Evolutionary conservation across 495 filamentous ascomycete genomes (phyloP), one percentile per base, ranked within the genome.

Genomic region (Neurospora sp.): DNA sequence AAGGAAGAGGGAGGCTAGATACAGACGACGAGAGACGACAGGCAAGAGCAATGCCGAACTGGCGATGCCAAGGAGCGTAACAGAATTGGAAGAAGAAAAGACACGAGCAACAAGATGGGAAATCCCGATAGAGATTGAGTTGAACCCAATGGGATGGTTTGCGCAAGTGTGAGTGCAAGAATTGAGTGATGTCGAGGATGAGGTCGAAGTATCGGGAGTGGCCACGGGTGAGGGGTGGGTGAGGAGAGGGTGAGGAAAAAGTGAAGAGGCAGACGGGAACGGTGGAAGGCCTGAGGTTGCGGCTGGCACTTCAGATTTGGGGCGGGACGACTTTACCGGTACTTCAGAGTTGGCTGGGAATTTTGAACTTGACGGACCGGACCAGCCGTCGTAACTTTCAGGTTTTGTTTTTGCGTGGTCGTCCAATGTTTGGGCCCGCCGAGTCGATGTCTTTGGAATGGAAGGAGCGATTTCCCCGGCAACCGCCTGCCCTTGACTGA

Each of bases 281-380:
- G 42, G 73, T 74, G 73, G 73, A 72, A 39, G 28, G 24, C 21
- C 48, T 59, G 15, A 34, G 54, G 54, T 28, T 66, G 54, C 54
- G 54, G 54, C 28, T 66, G 54, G 54, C 54, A 66, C 54, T 66
- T 66, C 15, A 66, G 28, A 66, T 66, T 66, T 62, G 24, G 54
- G 24, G 24, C 28, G 54, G 54, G 11, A 31, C 54, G 54, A 66
- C 54, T 66, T 66, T 17, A 66, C 54, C 28, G 54, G 54, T 66
- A 66, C 28, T 34, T 34, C 28, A 66, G 54, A 66, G 6, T 19
- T 62, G 13, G 54, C 13, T 34, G 11, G 54, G 9, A 34, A 62
- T 62, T 34, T 66, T 66, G 54, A 4, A 31, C 28, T 8, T 66
- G 28, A 66, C 54, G 31, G 54, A 19, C 54, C 54, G 28, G 24